Evolutionary conservation across 768 basidiomycete genomes (phyloP), one percentile per base, ranked within the genome.

Genomic region (Lentinula sp.): DNA sequence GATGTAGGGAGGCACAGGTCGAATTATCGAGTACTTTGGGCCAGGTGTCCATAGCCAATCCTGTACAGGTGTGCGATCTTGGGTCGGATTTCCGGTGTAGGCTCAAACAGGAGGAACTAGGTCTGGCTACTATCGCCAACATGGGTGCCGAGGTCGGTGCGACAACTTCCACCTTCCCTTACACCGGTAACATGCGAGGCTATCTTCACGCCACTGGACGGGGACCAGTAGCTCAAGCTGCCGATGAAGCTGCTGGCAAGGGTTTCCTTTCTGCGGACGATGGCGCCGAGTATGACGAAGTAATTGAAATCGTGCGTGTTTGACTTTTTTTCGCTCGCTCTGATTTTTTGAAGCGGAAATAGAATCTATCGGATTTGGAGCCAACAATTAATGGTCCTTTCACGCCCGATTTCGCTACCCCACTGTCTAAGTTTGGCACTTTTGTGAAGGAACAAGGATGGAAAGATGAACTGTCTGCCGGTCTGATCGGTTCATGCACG

Each of bases 81-180:
- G 15, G n/a, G 13, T 4, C 4, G 45, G 9, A 10, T 45, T 33
- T 55, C 33, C 6, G 43, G 7, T 3, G 35, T 20, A 36, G 46
- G 35, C 46, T 46, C 37, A 0, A 45, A 10, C 20, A n/a, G 8
- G 50, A 43, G 16, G 16, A 20, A 42, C 10, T 54, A 90, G 91
- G 92, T 59, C 76, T 97, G 58, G 97, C 96, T 1, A 98, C 97
- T 1, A 90, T 99, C 59, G 90, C 93, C 48, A 98, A 99, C 74
- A 99, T 98, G 97, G 97, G 97, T 55, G 97, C 97, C 12, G 97
- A 99, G 78, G 95, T 98, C n/a, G 97, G 97, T 42, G 97, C 97
- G n/a, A 99, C 97, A 1, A 98, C 97, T 0, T 96, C 95, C 1
- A 93, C 91, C 6, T 99, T 99, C 82, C 95, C 96, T 4, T 99